Evolutionary conservation across 352 stramenopile genomes (phyloP), one percentile per base, ranked within the genome.

Genomic region (Phytopythium oedochilum): DNA sequence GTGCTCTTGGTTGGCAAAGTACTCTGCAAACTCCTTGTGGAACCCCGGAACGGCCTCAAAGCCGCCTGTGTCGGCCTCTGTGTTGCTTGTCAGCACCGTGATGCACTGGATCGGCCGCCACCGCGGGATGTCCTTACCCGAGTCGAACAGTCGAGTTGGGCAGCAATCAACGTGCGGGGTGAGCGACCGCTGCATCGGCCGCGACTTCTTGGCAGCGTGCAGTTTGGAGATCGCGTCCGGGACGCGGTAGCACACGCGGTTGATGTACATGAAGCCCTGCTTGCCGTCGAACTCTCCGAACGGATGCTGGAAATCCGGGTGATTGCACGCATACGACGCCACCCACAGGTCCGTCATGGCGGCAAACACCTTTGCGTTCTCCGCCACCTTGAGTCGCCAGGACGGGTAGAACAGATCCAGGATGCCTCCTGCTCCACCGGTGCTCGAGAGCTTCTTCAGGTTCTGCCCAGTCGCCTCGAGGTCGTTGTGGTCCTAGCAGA

Each of bases 51-150:
- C 85, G 42, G 73, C 86, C 67, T 97, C 88, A 61, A 97, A 96
- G 14, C 87, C 88, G 29, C 87, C 85, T 0, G 84, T 92, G 55
- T 89, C 83, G 6, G 68, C 53, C 35, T 79, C 64, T 17, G 67
- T 58, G 53, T 88, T 91, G 70, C 67, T 66, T 0, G 86, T 96
- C 18, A 97, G 71, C 53, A 89, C 75, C 0, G 89, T 84, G 63
- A 97, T 92, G 61, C 83, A 92, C 66, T 96, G 86, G 63, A 97
- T 96, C 17, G 87, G 87, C 23, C 88, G 71, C 87, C 88, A 97
- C 1, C 86, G 79, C 8, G 83, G 85, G 10, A 68, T 75, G 29
- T 81, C 73, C 51, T 92, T 93, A 43, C 66, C 68, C 17, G 70
- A 87, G n/a, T 86, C 68, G 45, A 83, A 92, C 51, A 92, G 67